Evolutionary conservation across 2,329 filamentous ascomycete genomes (phyloP).

Genomic region (Orbilia ellipsospora): DNA sequence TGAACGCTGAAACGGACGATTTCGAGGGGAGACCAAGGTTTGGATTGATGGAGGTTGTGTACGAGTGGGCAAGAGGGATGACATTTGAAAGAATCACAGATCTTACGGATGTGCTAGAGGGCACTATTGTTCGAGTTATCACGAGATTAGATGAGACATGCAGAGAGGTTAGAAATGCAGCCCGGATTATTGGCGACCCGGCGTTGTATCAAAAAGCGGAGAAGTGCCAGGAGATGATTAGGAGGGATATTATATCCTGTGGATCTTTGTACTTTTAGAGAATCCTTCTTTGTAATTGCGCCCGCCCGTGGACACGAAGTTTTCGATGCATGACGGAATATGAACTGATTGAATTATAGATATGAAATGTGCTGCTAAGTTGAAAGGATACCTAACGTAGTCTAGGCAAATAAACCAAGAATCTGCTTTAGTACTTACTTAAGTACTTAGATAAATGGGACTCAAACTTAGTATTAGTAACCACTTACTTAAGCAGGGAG

Average conservation of each 20-base stretch:
- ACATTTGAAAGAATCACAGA: constrained; percentile 98
- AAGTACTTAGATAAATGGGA: neutral
- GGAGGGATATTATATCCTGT: constrained; percentile 72
- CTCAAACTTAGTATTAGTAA: no score
- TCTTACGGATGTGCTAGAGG: constrained; percentile 94
- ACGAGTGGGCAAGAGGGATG: constrained; percentile 98
- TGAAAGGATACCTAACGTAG: no score
- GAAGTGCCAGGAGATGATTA: constrained; percentile 95
- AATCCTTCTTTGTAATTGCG: no score
- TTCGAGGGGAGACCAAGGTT: constrained; percentile 89
- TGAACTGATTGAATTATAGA: no score
- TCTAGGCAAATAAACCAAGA: no score
- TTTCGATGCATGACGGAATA: neutral
- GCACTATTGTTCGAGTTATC: constrained; percentile 95
- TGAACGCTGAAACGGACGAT: constrained; percentile 88
- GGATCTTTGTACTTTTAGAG: constrained; percentile 58
- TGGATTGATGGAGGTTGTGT: constrained; percentile 95
- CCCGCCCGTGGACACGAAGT: no score
- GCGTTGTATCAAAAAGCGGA: constrained; percentile 96
- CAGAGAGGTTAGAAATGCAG: constrained; percentile 95
- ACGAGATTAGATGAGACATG: constrained; percentile 95
- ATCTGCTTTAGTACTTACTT: neutral
- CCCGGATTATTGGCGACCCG: constrained; percentile 92
- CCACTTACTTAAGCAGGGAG: no score
- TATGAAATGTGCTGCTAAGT: no score